Base-by-base conservation (phyloP, 2,329 filamentous ascomycete genomes). In the Aspergillus sp. region DNA sequence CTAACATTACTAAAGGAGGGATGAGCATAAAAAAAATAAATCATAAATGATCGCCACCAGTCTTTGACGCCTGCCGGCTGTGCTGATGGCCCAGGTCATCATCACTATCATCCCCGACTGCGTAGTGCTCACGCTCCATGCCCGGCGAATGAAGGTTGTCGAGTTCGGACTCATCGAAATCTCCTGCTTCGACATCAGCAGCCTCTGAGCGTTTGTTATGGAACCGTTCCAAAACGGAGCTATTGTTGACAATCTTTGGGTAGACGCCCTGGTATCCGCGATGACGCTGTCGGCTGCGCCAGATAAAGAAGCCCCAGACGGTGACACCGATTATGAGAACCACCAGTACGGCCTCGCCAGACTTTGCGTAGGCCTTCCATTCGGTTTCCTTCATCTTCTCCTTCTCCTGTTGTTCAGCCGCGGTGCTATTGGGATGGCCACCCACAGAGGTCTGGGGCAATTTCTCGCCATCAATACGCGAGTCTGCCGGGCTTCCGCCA, bases 321-420 rank as follows among this genome's bases (percentile, higher is more conserved):
- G 70, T 72, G 1, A 86, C 88, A 1, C 82, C 83, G 46, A 93
- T 79, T 40, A 85, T 74, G 12, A 95, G 88, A 39, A 96, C 81
- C 11, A 90, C 81, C 2, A 96, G 77, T 2, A 90, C 89, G 6
- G 90, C 80, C 67, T 94, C 88, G 40, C 90, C 90, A 3, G 88
- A 93, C 57, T 87, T 85, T 61, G 85, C 86, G 67, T 96, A 96
- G 0, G 90, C 90, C 40, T 84, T 80, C 87, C 90, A 94, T 58
- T 90, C 87, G 12, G 90, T 89, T 27, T 88, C 81, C 54, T 90
- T 81, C n/a, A 95, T 69, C 59, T 86, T 82, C 59, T 87, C 76
- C 51, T 82, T 78, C 58, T 87, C 81, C 29, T 79, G 79, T 58
- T 86, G 76, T 55, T 82, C 79, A n/a, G 77, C 80, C 10, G 74